phyloP scores from a whole-genome alignment of 345 rosid species.

The Bruguiera gymnorhiza region DNA sequence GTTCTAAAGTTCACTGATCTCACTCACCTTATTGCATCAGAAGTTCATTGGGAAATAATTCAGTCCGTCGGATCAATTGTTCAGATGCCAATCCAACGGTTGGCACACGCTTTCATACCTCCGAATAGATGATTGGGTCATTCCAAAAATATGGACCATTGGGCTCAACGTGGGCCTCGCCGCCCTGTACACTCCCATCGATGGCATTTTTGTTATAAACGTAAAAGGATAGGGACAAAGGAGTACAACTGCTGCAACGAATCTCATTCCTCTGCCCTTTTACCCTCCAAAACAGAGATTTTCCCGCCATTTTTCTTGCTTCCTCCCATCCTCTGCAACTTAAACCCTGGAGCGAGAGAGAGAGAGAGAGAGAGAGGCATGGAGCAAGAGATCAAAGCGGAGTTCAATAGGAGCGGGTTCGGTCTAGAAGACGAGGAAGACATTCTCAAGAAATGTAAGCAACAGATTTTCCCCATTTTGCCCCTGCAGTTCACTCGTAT shows the following conservation, averaged over 20 bases:
- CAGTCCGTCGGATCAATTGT: too few species aligned
- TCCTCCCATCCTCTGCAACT: slow-evolving; percentile 19
- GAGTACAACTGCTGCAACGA: not conserved
- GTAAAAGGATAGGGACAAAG: not conserved
- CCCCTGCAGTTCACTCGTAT: slow-evolving; percentile 1
- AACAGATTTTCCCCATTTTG: slow-evolving; percentile 4
- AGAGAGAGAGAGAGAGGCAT: slow-evolving; percentile 28
- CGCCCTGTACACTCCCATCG: too few species aligned
- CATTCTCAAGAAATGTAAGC: slow-evolving; percentile 63
- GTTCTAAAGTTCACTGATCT: too few species aligned
- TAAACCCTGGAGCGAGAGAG: slow-evolving; percentile 36
- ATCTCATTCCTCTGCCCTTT: not conserved
- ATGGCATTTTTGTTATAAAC: slow-evolving; percentile 8
- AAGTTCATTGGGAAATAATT: too few species aligned
- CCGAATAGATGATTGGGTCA: too few species aligned
- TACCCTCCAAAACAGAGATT: not conserved
- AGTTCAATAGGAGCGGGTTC: slow-evolving; percentile 64
- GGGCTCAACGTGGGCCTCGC: too few species aligned
- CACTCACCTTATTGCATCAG: too few species aligned
- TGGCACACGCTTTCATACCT: too few species aligned
- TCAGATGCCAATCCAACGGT: too few species aligned
- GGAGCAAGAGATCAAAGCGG: slow-evolving; percentile 68
- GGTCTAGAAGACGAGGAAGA: slow-evolving; percentile 54
- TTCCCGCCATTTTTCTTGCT: slow-evolving; percentile 57
- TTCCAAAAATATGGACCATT: too few species aligned